Base-by-base conservation (phyloP, 140 eudicot genomes). In the Cichorium intybus region DNA sequence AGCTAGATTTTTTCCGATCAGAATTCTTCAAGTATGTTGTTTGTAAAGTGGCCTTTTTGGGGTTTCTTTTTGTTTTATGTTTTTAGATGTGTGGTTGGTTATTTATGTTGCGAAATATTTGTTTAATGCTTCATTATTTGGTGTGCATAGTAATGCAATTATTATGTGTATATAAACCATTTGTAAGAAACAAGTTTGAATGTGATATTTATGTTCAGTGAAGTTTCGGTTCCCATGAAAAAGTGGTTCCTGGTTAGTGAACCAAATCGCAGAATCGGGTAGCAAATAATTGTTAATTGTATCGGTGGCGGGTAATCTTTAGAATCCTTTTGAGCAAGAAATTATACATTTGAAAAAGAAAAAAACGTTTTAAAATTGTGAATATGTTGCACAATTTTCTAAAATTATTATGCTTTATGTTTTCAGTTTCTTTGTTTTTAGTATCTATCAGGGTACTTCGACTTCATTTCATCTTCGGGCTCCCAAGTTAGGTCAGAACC, bases 51-150 rank as follows among this genome's bases (percentile, higher is more conserved):
- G 21, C 41, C 31, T n/a, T 62, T 29, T 75, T 3, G 24, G 68
- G 39, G 16, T 31, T 35, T 49, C 14, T 20, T 48, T 47, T 64
- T 5, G 28, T 29, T 48, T 20, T 0, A 0, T 20, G 2, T 60
- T 39, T n/a, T 39, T 62, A 75, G 75, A 68, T 75, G 75, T 67
- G 74, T 69, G 73, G n/a, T 55, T 71, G 68, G 17, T 60, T 31
- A 35, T 61, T 58, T 59, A 59, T 67, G 60, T 48, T 27, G 27
- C 9, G 39, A 16, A 58, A 24, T 50, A 74, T 74, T 74, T 37
- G 70, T 75, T 66, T 67, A 67, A 75, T 67, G 75, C 33, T 67
- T 75, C 64, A 66, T 74, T 74, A 74, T 66, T 74, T 74, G 74
- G 74, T 67, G 79, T 75, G 74, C 64, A 73, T 50, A 65, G 60